A percentile compares a stretch with the other conserved stretches of the same genome.
These are phyloP conservation scores for Pachysandra terminalis DNA, from an alignment of 164 flowering plant genomes.

Conservation along the genomic window DNA sequence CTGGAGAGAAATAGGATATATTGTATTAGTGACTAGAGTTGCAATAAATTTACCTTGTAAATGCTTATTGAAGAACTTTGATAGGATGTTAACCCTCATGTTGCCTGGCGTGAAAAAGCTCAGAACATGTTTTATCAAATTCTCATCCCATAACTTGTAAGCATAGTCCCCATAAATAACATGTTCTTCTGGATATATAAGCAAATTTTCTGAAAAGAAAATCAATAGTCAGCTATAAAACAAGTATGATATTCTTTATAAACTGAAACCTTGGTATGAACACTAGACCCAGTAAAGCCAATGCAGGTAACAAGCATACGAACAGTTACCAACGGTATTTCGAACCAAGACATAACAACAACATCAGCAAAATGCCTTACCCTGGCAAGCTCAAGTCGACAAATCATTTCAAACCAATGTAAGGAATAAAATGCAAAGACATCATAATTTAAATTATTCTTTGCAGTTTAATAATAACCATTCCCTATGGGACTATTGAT, in stretches of 20 bases:
- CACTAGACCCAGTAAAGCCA: too few species aligned
- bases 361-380: too few species aligned
- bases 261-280: too few species aligned
- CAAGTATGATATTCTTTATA: too few species aligned
- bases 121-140: constrained; percentile 50
- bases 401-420: background rate
- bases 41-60: constrained; percentile 44
- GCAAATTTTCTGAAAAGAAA: constrained; percentile 61
- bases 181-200: constrained; percentile 76
- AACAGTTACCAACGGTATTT: too few species aligned
- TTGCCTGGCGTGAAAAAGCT: constrained; percentile 79
- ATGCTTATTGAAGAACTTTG: constrained; percentile 49
- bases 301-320: too few species aligned
- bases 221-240: constrained; percentile 6
- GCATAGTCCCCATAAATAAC: constrained; percentile 89
- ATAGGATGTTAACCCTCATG: constrained; percentile 81
- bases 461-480: background rate
- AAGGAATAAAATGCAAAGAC: background rate
- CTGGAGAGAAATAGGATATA: background rate
- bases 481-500: background rate
- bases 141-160: constrained; percentile 72
- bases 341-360: too few species aligned
- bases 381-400: too few species aligned
- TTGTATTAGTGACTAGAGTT: background rate
- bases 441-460: background rate